phyloP scores from a whole-genome alignment of 2,329 filamentous ascomycete genomes.

The Aspergillus pseudoviridinutans region DNA sequence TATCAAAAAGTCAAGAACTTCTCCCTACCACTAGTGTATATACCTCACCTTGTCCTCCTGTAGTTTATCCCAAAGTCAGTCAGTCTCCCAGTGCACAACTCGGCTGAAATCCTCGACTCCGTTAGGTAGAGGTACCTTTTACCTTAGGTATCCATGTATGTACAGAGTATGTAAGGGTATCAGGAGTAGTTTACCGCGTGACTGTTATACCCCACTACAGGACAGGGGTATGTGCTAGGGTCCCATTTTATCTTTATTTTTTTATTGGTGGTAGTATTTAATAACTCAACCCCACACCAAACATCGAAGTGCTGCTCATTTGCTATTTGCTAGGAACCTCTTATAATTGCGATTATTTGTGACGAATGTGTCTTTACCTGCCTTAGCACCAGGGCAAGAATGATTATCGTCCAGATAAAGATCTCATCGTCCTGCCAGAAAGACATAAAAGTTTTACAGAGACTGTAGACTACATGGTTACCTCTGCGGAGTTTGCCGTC shows the following conservation, averaged over 20 bases:
- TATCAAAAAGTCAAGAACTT: neutral
- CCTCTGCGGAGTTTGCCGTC: neutral
- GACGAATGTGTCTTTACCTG: neutral
- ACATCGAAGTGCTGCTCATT: neutral
- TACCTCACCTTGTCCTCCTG: neutral
- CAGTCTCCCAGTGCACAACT: neutral
- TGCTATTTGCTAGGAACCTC: neutral
- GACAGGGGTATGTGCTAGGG: neutral
- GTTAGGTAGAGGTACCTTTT: neutral
- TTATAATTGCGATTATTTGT: neutral
- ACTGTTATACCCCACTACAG: constrained; percentile 10
- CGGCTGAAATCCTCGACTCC: neutral
- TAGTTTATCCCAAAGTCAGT: neutral
- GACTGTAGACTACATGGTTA: neutral
- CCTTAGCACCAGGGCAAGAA: neutral
- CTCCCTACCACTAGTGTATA: neutral
- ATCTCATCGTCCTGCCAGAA: too few relatives aligned
- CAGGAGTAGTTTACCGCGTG: constrained; percentile 12
- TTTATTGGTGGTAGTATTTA: neutral
- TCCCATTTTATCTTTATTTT: neutral
- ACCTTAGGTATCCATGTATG: neutral
- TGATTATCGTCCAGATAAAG: too few relatives aligned
- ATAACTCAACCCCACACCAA: neutral
- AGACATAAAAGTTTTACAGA: too few relatives aligned
- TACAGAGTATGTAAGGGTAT: constrained; percentile 6